Base-by-base conservation (phyloP, 768 basidiomycete species). In the Tremella fuciformis region DNA sequence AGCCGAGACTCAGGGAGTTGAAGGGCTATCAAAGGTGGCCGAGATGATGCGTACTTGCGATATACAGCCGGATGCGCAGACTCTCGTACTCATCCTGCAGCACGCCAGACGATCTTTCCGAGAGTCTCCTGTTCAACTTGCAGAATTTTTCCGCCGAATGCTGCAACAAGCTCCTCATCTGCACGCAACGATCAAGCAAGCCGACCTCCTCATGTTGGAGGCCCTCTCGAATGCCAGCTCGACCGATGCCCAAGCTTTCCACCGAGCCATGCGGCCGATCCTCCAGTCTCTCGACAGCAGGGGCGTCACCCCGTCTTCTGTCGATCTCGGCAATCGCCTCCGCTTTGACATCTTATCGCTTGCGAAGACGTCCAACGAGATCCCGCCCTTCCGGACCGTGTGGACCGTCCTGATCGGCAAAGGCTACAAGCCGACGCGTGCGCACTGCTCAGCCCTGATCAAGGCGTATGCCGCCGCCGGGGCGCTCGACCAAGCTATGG, bases 381-480 rank as follows among this genome's bases (percentile, higher is more conserved):
- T 60, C 4, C 67, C 70, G 1, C 57, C 67, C 15, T 62, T 67
- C 16, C 44, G 58, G n/a, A 50, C 53, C 2, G 63, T 66, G 2
- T 71, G 67, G 70, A 60, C 53, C 24, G n/a, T 55, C 4, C 37
- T 71, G 25, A 37, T 71, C 34, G 50, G 52, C 8, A 50, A 67
- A 29, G 70, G 70, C 1, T 69, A 50, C 50, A 46, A 55, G 22
- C 70, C 70, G 13, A 50, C 59, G 18, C 44, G 53, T 18, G 34
- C 42, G 18, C 70, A 71, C 53, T 52, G 69, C 34, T 39, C 62
- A 11, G 65, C 67, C 16, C 40, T 71, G 9, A 58, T 71, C 52
- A 47, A 58, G 26, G 70, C 67, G 8, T 71, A 71, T 51, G 56
- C 65, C 11, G 53, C 58, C 18, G 58, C 63, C 13, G 67, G 70